Conservation (phyloP, 768 basidiomycete genomes). For the Crucibulum laeve region DNA sequence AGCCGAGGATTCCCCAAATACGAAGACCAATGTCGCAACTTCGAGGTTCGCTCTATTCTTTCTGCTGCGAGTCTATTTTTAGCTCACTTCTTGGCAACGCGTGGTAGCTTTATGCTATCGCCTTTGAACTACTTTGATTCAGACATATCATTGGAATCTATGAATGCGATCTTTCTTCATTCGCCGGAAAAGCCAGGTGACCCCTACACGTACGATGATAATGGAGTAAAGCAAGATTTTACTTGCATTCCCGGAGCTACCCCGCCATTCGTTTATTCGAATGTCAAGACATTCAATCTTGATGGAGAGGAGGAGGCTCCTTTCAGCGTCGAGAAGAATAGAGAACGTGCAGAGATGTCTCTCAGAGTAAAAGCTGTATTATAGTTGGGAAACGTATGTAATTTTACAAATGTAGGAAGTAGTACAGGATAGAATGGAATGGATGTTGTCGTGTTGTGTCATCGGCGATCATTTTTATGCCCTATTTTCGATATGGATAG, state of each 20-base stretch:
- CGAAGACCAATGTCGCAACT: slow-evolving; percentile 50
- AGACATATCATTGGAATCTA: slow-evolving; percentile 55
- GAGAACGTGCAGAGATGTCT: not conserved
- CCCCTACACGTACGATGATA: slow-evolving; percentile 42
- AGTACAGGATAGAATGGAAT: too few species aligned
- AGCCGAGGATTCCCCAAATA: slow-evolving; percentile 62
- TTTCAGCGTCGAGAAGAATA: not conserved
- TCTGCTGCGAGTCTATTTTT: not conserved
- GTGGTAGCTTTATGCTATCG: slow-evolving; percentile 46
- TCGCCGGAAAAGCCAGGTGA: slow-evolving; percentile 31
- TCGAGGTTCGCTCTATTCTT: slow-evolving; percentile 34
- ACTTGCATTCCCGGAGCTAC: slow-evolving; percentile 19
- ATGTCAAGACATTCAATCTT: slow-evolving; percentile 1
- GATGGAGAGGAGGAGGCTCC: slow-evolving; percentile 1
- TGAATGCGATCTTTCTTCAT: slow-evolving; percentile 46
- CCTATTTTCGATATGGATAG: not conserved
- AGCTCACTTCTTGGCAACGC: not conserved
- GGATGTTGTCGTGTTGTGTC: too few species aligned
- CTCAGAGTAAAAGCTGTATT: not conserved
- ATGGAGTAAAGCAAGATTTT: slow-evolving; percentile 39
- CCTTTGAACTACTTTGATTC: slow-evolving; percentile 66
- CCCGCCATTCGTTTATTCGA: slow-evolving; percentile 13
- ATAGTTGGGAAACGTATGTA: not conserved
- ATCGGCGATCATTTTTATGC: not conserved
- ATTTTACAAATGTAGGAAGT: not conserved